phyloP scores from a whole-genome alignment of 345 rosid genomes.

The Cardamine occulta region DNA sequence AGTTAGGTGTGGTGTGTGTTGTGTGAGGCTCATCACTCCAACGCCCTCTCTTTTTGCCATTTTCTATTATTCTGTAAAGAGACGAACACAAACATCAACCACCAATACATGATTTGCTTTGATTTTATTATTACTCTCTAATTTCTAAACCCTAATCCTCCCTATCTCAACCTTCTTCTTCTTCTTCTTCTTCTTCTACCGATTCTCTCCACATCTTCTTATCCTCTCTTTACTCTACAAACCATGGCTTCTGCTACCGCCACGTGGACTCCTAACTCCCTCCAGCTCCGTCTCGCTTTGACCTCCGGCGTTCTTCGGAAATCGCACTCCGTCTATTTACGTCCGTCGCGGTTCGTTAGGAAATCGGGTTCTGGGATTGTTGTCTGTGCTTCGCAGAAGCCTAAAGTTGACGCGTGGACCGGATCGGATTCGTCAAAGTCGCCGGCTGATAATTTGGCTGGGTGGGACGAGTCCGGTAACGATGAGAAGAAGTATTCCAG shows the following conservation, averaged over 20 bases:
- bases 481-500: conserved; percentile 45
- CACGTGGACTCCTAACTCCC: conserved; percentile 71
- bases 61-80: conserved; percentile 13
- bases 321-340: conserved; percentile 39
- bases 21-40: conserved; percentile 36
- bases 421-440: conserved; percentile 46
- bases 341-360: conserved; percentile 40
- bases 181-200: conserved; percentile 6
- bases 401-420: conserved; percentile 38
- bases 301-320: conserved; percentile 40
- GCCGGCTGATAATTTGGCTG: conserved; percentile 56
- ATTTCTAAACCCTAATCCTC: conserved; percentile 35
- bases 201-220: conserved; percentile 30
- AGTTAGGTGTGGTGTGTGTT: conserved; percentile 31
- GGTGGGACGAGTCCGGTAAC: conserved; percentile 67
- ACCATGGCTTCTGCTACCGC: conserved; percentile 58
- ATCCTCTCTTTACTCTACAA: conserved; percentile 12
- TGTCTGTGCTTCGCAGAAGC: conserved; percentile 48
- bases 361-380: conserved; percentile 42
- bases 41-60: not conserved
- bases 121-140: not conserved
- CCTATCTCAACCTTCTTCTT: not conserved
- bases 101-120: not conserved
- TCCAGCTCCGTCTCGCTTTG: conserved; percentile 82
- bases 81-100: not conserved